Conservation (phyloP, 2,329 filamentous ascomycete genomes). For the Coniochaeta pulveracea region DNA sequence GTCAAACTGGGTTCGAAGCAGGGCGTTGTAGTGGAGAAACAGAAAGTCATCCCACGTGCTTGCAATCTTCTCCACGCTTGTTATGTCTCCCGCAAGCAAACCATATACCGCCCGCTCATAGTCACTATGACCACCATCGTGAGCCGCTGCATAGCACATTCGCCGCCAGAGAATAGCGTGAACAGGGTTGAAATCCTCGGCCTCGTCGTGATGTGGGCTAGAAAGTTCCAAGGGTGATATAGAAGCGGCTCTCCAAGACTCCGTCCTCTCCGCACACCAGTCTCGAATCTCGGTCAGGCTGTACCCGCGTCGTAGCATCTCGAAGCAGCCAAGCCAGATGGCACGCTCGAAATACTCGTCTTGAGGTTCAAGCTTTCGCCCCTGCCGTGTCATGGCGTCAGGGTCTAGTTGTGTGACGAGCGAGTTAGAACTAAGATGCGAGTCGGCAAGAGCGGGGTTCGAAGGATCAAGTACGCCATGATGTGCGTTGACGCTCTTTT, state of each 20-base stretch:
- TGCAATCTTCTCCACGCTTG: constrained; percentile 66
- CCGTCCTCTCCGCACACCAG: constrained; percentile 77
- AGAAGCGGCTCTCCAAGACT: constrained; percentile 80
- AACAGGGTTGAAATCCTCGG: constrained; percentile 27
- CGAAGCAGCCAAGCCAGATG: constrained; percentile 89
- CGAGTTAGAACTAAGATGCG: constrained; percentile 45
- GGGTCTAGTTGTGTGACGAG: constrained; percentile 83
- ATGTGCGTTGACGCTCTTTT: constrained; percentile 68
- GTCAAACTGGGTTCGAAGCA: constrained; percentile 71
- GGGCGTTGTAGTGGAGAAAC: constrained; percentile 80
- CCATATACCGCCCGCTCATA: constrained; percentile 89
- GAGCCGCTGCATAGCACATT: constrained; percentile 62
- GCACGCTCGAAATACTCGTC: constrained; percentile 84
- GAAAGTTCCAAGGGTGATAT: constrained; percentile 62
- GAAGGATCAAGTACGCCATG: constrained; percentile 53
- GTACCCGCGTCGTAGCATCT: constrained; percentile 79
- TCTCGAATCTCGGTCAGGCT: constrained; percentile 63
- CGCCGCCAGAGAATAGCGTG: constrained; percentile 61
- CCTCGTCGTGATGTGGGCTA: constrained; percentile 30
- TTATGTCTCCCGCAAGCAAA: constrained; percentile 73
- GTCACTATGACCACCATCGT: constrained; percentile 57
- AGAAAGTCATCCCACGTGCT: constrained; percentile 76
- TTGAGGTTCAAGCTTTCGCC: constrained; percentile 62
- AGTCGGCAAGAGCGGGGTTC: constrained; percentile 42
- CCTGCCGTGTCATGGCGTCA: constrained; percentile 75